Percentiles rank a stretch among this genome's conserved stretches.
Conservation (phyloP, 805 yeast genomes). For the Ogataea minuta region DNA sequence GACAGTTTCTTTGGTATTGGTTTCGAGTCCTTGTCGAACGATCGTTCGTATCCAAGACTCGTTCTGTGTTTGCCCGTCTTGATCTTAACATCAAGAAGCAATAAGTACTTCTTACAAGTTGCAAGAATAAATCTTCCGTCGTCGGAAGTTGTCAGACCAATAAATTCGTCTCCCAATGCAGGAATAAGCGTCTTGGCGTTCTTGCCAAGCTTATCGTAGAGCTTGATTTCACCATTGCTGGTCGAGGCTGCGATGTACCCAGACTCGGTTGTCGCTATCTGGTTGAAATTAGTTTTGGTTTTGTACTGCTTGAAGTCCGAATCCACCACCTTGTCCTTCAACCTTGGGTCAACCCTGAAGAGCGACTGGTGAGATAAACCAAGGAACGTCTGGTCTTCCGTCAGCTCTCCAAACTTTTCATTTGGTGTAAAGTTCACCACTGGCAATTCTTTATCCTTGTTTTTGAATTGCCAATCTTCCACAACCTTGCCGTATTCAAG, state of each 20-base stretch:
- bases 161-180: conserved; percentile 73
- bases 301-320: conserved; percentile 53
- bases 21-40: conserved; percentile 61
- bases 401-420: conserved; percentile 70
- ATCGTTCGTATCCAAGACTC: conserved; percentile 57
- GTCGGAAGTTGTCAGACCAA: conserved; percentile 66
- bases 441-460: conserved; percentile 35
- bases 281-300: conserved; percentile 53
- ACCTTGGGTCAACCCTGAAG: conserved; percentile 80
- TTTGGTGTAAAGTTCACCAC: conserved; percentile 65
- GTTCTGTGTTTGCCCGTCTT: conserved; percentile 62
- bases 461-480: conserved; percentile 75
- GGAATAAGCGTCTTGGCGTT: conserved; percentile 79
- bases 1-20: conserved; percentile 69
- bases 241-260: conserved; percentile 81
- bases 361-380: conserved; percentile 67
- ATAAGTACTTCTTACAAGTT: conserved; percentile 69
- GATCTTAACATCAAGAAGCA: conserved; percentile 66
- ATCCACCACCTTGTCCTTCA: conserved; percentile 59
- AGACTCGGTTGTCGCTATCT: conserved; percentile 65
- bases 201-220: conserved; percentile 70
- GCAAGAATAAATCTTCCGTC: conserved; percentile 83
- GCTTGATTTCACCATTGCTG: conserved; percentile 68
- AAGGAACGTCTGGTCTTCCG: conserved; percentile 68
- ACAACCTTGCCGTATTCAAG: conserved; percentile 74